Evolutionary conservation across 495 filamentous ascomycete genomes (phyloP), one percentile per base, ranked within the genome.

Genomic region (Emericellopsis terricola): DNA sequence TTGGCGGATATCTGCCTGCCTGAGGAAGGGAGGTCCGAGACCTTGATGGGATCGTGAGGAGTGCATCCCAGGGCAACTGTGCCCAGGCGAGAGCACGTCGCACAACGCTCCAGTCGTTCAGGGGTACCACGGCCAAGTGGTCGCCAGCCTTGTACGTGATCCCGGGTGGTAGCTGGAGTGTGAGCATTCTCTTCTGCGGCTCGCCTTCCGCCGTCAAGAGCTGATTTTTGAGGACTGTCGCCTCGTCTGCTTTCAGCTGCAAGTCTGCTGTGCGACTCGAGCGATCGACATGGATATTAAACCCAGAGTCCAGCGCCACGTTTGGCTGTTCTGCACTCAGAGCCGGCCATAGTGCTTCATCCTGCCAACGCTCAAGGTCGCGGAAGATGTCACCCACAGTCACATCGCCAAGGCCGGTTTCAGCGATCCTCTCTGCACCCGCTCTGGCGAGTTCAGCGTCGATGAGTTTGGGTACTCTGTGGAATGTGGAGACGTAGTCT

Each of bases 121-220:
- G 55, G 0, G 81, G 79, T 1, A 82, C 52, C 9, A 84, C 62
- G 2, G 77, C 73, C 1, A 87, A 65, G 46, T 87, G 83, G 44
- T 87, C 81, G 26, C 81, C 80, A 13, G 73, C 65, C 23, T 60
- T 59, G 48, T 85, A 86, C 4, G 61, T 59, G 57, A 73, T 68
- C 17, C 67, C 76, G 4, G 53, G 57, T 0, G 78, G 78, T 0
- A 86, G 56, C 33, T 68, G 57, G 34, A 86, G 63, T 33, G 71
- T 68, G 17, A 84, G 66, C 27, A 66, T 64, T 56, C 82, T 82
- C 18, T 33, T 33, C 10, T 20, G 19, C 14, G 24, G 14, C 17
- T 58, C 51, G 0, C 56, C 67, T 0, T 61, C 54, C 0, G 62
- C 53, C 1, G 74, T 76, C 8, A 83, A 54, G 1, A 60, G 45